Conservation (phyloP, 306 rosid genomes). For the Acacia acuminata region DNA sequence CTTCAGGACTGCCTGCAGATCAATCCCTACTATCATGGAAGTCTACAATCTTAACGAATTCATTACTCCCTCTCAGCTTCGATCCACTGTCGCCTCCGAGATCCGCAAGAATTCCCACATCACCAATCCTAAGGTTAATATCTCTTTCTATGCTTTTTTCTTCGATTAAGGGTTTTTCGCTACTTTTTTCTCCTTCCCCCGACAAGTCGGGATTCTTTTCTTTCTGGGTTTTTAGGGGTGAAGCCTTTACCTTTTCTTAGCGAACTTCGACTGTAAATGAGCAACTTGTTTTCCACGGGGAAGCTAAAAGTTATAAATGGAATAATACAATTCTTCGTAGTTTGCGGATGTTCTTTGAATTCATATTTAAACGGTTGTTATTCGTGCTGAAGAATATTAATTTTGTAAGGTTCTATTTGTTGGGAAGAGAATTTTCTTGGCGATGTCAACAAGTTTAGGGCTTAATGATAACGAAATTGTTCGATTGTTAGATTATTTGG, state of each 20-base stretch:
- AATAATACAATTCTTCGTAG: not conserved
- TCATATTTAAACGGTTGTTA: not conserved
- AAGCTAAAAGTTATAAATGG: not conserved
- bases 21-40: constrained; percentile 76
- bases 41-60: constrained; percentile 81
- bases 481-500: not conserved
- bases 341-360: not conserved
- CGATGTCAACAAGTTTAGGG: not conserved
- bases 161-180: not conserved
- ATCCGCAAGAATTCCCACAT: constrained; percentile 61
- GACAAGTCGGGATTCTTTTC: not conserved
- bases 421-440: not conserved
- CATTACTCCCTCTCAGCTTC: constrained; percentile 62
- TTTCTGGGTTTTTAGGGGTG: not conserved
- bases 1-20: constrained; percentile 80
- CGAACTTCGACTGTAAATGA: not conserved
- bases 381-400: not conserved
- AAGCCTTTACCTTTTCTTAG: not conserved
- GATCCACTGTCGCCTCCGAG: constrained; percentile 77
- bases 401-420: not conserved
- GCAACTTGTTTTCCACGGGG: not conserved
- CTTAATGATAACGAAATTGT: not conserved
- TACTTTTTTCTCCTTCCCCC: not conserved
- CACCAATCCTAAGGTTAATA: constrained; percentile 71
- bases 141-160: not conserved